A percentile compares a stretch with the other conserved stretches of the same genome.
phyloP scores from a whole-genome alignment of 305 asterid species.

The Solanum hybrid region DNA sequence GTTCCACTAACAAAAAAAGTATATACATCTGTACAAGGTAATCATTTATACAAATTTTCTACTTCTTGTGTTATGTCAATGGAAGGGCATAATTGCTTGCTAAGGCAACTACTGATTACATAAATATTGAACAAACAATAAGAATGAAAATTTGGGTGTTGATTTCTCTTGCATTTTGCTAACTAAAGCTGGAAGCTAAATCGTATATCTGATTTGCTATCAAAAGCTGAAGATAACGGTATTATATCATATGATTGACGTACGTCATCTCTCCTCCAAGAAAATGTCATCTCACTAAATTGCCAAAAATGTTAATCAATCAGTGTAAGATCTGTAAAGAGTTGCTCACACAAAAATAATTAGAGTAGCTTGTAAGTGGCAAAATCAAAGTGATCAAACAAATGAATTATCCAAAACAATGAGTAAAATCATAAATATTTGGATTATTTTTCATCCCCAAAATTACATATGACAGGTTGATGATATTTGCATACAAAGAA shows the following conservation, averaged over 20 bases:
- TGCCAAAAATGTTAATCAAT: background rate
- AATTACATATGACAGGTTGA: background rate
- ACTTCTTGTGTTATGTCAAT: background rate
- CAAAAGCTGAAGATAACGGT: slow-evolving; percentile 6
- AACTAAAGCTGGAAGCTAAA: background rate
- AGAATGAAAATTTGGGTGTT: background rate
- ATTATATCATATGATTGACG: background rate
- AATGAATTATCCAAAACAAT: background rate
- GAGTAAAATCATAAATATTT: background rate
- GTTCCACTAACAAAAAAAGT: background rate
- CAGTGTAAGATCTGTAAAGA: background rate
- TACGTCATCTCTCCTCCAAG: slow-evolving; percentile 9
- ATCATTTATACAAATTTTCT: background rate
- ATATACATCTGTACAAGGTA: background rate
- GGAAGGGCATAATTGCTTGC: background rate
- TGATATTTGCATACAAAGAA: background rate
- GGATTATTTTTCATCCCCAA: background rate
- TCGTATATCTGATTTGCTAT: background rate
- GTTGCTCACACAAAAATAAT: background rate
- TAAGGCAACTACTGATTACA: background rate
- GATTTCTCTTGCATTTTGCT: background rate
- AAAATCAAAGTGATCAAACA: background rate
- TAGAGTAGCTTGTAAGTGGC: background rate
- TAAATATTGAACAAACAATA: background rate
- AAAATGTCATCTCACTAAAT: slow-evolving; percentile 8